phyloP scores from a whole-genome alignment of 768 basidiomycete genomes.

The Kwoniella heveanensis region DNA sequence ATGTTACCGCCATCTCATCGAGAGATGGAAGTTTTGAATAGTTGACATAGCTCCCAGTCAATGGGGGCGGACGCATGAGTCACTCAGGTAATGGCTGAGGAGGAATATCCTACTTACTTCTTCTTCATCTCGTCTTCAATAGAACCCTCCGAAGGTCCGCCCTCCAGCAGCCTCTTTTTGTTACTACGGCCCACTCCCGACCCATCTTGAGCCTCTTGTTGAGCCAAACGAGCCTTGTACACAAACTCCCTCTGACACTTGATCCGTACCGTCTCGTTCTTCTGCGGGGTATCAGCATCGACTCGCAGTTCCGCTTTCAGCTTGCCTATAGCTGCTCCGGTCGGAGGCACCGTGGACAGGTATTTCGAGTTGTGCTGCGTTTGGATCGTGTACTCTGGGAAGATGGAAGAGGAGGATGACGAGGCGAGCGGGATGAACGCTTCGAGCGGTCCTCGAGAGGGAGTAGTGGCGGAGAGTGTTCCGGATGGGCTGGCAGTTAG shows the following conservation, averaged over 20 bases:
- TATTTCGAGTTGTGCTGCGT: constrained; percentile 45
- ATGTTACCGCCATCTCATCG: no score
- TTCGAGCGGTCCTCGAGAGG: constrained; percentile 54
- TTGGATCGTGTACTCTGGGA: constrained; percentile 42
- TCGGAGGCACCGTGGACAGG: constrained; percentile 36
- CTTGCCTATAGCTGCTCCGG: constrained; percentile 21
- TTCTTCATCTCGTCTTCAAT: constrained; percentile 52
- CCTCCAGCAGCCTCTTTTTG: constrained; percentile 32
- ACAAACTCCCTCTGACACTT: constrained; percentile 56
- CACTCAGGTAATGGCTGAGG: not conserved
- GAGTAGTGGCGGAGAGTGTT: constrained; percentile 46
- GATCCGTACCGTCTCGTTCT: constrained; percentile 39
- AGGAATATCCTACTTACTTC: constrained; percentile 45
- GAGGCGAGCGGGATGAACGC: constrained; percentile 43
- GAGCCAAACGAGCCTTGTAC: constrained; percentile 42
- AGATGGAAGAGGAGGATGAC: constrained; percentile 24
- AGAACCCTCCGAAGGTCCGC: constrained; percentile 40
- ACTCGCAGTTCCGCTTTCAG: constrained; percentile 44
- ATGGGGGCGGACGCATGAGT: not conserved
- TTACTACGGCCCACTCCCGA: constrained; percentile 27
- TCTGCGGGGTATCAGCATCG: constrained; percentile 38
- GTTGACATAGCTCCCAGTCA: no score
- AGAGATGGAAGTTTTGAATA: no score
- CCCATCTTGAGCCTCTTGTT: constrained; percentile 27
- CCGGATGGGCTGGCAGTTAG: constrained; percentile 53